Base-by-base conservation (phyloP, 345 rosid species). In the Sonneratia alba region DNA sequence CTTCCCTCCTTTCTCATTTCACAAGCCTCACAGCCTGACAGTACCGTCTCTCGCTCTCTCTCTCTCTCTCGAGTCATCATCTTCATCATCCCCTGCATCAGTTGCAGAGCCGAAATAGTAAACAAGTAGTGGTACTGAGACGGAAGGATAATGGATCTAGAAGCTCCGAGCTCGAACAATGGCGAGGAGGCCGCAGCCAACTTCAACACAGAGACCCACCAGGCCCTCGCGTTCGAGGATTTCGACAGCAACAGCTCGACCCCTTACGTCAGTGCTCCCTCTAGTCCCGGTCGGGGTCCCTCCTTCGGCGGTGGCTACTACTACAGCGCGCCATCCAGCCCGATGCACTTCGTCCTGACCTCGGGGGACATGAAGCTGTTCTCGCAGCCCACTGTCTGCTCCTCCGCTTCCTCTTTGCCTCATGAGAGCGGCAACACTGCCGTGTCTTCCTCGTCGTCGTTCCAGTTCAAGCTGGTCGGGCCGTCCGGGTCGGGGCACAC, bases 241-340 rank as follows among this genome's bases (percentile, higher is more conserved):
- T 38, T 77, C 21, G 91, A 86, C 79, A 86, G 91, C 71, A 78
- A 85, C 72, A 90, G 96, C 76, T 95, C 99, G 19, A 87, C 99
- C 18, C 99, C 99, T 14, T 95, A 87, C 76, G 99, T 91, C 21
- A 90, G 97, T 66, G 99, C 97, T 34, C 99, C 99, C 36, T 95
- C 99, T 0, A 92, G 97, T 77, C 99, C 99, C 24, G 92, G 93
- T 40, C 89, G 93, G 36, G 74, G 75, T 34, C 38, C 77, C 75
- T 12, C 66, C 27, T 61, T 27, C 27, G 38, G 40, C 7, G 86
- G 87, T 21, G 49, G 49, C 2, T 95, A 87, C 74, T 95, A 80
- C 77, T 92, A 88, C 83, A 95, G 99, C 70, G 93, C 96, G 34
- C 99, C 99, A 0, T 86, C 97, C 0, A 92, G 97, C 72, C 99